Conservation (phyloP, 176 grass and related monocot species). For the Sorghum bicolor region Sorghum_bicolor_NCBIv3 NC_012871.2:67372001-67372500, state of each 20-base stretch:
- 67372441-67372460: not conserved
- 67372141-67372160: constrained; percentile 81
- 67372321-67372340: constrained; percentile 51
- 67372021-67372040: not conserved
- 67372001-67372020: not conserved
- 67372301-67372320: constrained; percentile 45
- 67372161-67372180: constrained; percentile 72
- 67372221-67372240: constrained; percentile 90
- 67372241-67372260: constrained; percentile 74
- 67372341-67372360: constrained; percentile 61
- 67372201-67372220: constrained; percentile 86
- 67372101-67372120: constrained; percentile 10
- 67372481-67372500: not conserved
- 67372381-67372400: not conserved
- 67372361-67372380: constrained; percentile 10
- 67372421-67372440: not conserved
- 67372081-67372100: not conserved
- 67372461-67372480: not conserved
- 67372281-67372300: constrained; percentile 78
- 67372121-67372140: constrained; percentile 63
- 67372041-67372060: not conserved
- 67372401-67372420: constrained; percentile 9
- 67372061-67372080: constrained; percentile 1
- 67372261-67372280: constrained; percentile 32
- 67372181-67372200: constrained; percentile 94